phyloP scores from a whole-genome alignment of 2,329 filamentous ascomycete genomes.

The Fusarium circinatum region DNA sequence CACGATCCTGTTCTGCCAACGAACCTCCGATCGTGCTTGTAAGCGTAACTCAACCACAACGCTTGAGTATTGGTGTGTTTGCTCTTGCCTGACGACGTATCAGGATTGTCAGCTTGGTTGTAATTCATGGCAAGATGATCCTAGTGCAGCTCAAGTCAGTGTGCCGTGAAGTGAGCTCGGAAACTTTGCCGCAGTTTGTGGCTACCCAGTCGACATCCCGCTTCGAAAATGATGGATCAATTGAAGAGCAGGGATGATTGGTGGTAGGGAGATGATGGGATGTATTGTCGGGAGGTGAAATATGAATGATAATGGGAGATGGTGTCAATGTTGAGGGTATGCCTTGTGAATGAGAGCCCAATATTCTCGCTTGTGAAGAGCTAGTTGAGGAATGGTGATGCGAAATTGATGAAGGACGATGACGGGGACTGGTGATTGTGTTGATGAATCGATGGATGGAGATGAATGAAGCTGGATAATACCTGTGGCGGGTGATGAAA shows the following conservation, averaged over 20 bases:
- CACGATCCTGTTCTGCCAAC: no score
- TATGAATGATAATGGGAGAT: background rate
- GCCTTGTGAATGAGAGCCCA: background rate
- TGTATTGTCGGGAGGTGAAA: no score
- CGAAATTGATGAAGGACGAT: background rate
- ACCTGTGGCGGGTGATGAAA: no score
- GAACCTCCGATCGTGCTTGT: background rate
- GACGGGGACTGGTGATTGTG: background rate
- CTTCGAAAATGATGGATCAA: background rate
- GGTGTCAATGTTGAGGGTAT: background rate
- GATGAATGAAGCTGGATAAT: background rate
- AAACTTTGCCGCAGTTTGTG: background rate
- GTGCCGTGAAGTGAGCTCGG: no score
- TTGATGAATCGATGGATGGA: background rate
- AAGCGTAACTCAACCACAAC: background rate
- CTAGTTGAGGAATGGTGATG: background rate
- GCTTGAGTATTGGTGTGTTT: background rate
- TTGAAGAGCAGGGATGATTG: background rate
- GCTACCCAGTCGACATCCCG: background rate
- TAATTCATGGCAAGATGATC: background rate
- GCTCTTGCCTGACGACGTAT: no score
- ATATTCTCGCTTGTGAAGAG: background rate
- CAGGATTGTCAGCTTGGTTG: background rate
- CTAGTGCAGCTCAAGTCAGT: background rate
- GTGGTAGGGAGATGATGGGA: background rate